Evolutionary conservation across 768 basidiomycete species (phyloP), one percentile per base, ranked within the genome.

Genomic region (Rubroboletus satanas): DNA sequence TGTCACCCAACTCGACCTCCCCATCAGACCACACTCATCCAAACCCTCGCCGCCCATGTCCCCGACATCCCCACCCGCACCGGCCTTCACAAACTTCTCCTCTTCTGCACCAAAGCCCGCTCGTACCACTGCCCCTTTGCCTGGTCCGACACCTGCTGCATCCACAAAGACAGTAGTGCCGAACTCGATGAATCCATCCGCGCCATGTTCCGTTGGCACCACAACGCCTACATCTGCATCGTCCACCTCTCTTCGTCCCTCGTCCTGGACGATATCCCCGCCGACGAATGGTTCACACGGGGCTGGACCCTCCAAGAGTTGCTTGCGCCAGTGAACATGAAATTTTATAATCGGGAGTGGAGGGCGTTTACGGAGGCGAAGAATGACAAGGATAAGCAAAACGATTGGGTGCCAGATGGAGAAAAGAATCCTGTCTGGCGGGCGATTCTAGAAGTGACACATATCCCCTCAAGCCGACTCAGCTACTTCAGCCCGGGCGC

Each of bases 201-300:
- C 12, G 59, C 67, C 49, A 67, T 68, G 67, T 64, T 64, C 53
- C 44, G 45, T n/a, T 68, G 66, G 66, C 68, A 67, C 52, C 56
- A 46, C 37, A 52, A 59, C 31, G 47, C 64, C 10, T 23, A 52
- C 28, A 32, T 60, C 28, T 63, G 64, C 48, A 54, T 66, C 42
- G 56, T 53, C n/a, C 57, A 65, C 45, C 59, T 67, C 17, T 26
- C 44, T 0, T 45, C 48, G 18, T 50, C 49, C 33, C 38, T 54
- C 33, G 29, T 31, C 37, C n/a, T 54, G 12, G 58, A 54, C 8
- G 59, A 59, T 43, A 45, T 61, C 44, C 38, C 53, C 11, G 8
- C 43, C 8, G 51, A 56, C 43, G 47, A 55, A 35, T 67, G 63
- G 66, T 67, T 67, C 42, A 59, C 56, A 6, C 42, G 53, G 2